These are phyloP conservation scores for Microbotryum lychnidis-dioicae DNA, from an alignment of 1,284 basidiomycete genomes.

Conservation along the genomic window DNA sequence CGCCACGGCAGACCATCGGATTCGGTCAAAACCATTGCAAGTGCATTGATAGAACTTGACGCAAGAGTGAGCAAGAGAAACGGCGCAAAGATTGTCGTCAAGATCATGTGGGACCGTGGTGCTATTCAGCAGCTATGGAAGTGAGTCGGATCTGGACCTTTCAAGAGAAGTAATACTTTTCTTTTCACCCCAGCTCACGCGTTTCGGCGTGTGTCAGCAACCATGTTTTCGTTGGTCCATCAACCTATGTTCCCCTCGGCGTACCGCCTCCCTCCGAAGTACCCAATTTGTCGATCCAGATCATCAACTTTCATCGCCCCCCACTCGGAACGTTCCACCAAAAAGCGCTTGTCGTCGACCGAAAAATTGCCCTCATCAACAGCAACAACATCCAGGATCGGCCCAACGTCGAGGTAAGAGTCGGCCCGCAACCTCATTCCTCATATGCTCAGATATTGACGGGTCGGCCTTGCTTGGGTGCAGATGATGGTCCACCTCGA, in stretches of 20 bases:
- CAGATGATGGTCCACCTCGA: conserved; percentile 62
- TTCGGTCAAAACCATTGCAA: conserved; percentile 49
- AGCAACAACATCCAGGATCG: conserved; percentile 59
- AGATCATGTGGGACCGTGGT: conserved; percentile 61
- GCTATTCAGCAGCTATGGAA: conserved; percentile 48
- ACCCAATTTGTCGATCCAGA: conserved; percentile 55
- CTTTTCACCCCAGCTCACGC: background rate
- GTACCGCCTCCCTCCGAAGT: conserved; percentile 54
- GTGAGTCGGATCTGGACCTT: conserved; percentile 5
- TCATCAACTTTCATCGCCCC: conserved; percentile 51
- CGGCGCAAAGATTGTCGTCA: conserved; percentile 49
- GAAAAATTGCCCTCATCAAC: conserved; percentile 61
- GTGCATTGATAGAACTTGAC: conserved; percentile 53
- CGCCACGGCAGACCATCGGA: conserved; percentile 43
- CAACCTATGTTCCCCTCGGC: conserved; percentile 51
- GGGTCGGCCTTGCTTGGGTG: background rate
- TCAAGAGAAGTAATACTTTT: background rate
- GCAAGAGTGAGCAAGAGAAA: conserved; percentile 46
- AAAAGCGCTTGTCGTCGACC: conserved; percentile 62
- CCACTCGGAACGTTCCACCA: conserved; percentile 60
- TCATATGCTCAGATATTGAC: background rate
- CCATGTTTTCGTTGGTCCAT: conserved; percentile 50
- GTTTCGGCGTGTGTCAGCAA: conserved; percentile 43
- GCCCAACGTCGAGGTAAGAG: conserved; percentile 41
- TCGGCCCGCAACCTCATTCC: conserved; percentile 6